phyloP scores from a whole-genome alignment of 768 basidiomycete species.

The Mycena alexandri region DNA sequence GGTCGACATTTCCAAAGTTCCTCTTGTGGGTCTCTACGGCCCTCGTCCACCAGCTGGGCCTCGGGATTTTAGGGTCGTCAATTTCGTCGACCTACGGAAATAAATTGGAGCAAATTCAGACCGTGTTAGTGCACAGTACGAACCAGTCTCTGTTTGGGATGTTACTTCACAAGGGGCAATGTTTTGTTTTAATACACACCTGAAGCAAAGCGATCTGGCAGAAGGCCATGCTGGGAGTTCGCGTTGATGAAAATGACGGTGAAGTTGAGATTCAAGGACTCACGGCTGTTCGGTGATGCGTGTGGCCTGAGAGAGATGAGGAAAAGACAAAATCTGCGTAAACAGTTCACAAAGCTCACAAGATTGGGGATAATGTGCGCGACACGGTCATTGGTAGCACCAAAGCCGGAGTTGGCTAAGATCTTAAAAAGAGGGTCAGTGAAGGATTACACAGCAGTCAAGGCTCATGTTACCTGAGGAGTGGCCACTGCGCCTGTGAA shows the following conservation, averaged over 20 bases:
- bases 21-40: conserved; percentile 37
- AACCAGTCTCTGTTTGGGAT: conserved; percentile 9
- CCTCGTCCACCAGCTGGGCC: conserved; percentile 32
- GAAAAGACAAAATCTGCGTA: neutral
- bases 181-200: conserved; percentile 8
- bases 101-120: conserved; percentile 15
- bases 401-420: conserved; percentile 18
- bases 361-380: conserved; percentile 12
- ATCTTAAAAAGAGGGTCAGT: conserved; percentile 7
- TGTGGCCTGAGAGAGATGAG: conserved; percentile 6
- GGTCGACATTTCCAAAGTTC: conserved; percentile 37
- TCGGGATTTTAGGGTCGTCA: conserved; percentile 8
- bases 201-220: conserved; percentile 31
- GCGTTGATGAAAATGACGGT: conserved; percentile 1
- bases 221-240: conserved; percentile 34
- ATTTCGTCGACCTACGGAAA: conserved; percentile 6
- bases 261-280: neutral
- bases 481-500: conserved; percentile 12
- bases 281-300: conserved; percentile 23
- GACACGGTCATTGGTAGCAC: neutral
- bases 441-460: neutral
- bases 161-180: too few relatives aligned
- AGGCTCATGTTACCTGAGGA: conserved; percentile 13
- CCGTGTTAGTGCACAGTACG: neutral
- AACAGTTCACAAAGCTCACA: conserved; percentile 14